Evolutionary conservation across 1,139 yeast genomes (phyloP), one percentile per base, ranked within the genome.

Genomic region (Eremothecium coryli): DNA sequence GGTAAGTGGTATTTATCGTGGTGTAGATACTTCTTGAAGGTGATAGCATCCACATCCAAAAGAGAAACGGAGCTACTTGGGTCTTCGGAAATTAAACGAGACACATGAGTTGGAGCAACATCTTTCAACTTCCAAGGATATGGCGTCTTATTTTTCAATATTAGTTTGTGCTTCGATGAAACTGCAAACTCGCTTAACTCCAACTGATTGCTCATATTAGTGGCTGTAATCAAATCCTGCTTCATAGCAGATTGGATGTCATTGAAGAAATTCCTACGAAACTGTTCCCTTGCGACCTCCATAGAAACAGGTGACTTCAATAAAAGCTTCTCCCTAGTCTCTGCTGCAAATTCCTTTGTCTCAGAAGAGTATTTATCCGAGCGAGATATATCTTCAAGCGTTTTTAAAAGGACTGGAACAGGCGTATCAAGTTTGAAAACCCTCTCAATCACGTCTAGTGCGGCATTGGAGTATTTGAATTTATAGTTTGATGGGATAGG

Each of bases 221-320:
- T 73, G 25, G 96, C 95, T 20, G 90, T 64, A 39, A 70, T 66
- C 60, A 84, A 67, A 59, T 90, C 98, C 46, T 74, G 71, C 48
- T 72, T 73, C 41, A 90, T 64, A 33, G 90, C 84, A 32, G 73
- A 64, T 40, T 71, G 69, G 48, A 86, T 74, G 40, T 80, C 68
- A 43, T 75, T 67, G 30, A 64, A 53, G 18, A 68, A 60, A 37
- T 88, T 86, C 40, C 71, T 68, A 48, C 78, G 75, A 57, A 86
- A 64, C 42, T 84, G 68, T 38, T 76, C 80, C 46, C 77, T 69
- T 1, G 86, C 77, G 24, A 86, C 73, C 52, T 81, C 77, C 49
- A 86, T 66, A 7, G 94, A 79, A n/a, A 84, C 68, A 33, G 84
- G 81, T 5, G 95, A 84, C 58, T 50, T 62, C 36, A 66, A 53